Percentiles rank a stretch among this genome's conserved stretches.
Conservation (phyloP, 768 basidiomycete genomes). For the Suillus weaverae region DNA sequence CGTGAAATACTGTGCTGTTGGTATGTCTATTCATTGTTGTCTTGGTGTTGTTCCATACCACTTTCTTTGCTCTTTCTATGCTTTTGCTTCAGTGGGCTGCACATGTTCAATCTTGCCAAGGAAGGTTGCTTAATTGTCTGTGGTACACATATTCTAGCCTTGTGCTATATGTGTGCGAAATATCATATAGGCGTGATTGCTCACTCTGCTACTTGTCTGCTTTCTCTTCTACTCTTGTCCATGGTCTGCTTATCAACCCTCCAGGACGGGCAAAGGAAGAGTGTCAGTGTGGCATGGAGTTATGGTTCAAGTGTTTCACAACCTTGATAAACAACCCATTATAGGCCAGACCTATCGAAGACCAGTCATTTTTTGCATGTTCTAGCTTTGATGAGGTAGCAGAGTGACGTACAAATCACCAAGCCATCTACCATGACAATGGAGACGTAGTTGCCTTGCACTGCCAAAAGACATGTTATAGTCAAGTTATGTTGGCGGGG, state of each 20-base stretch:
- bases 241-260: background rate
- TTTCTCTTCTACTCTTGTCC: background rate
- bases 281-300: slow-evolving; percentile 42
- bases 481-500: background rate
- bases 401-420: background rate
- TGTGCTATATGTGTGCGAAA: background rate
- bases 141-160: slow-evolving; percentile 16
- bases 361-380: background rate
- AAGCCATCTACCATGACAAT: background rate
- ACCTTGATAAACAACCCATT: slow-evolving; percentile 11
- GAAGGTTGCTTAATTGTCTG: slow-evolving; percentile 43
- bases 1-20: slow-evolving; percentile 39
- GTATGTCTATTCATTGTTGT: slow-evolving; percentile 25
- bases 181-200: slow-evolving; percentile 40
- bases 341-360: background rate
- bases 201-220: slow-evolving; percentile 39
- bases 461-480: background rate
- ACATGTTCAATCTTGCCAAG: slow-evolving; percentile 40
- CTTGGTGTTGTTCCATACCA: slow-evolving; percentile 4
- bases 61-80: no score
- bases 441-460: background rate
- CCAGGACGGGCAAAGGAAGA: slow-evolving; percentile 49
- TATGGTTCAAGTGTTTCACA: slow-evolving; percentile 37
- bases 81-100: slow-evolving; percentile 52
- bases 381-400: background rate